A percentile compares a stretch with the other conserved stretches of the same genome.
Conservation (phyloP, 2,329 filamentous ascomycete genomes). For the Trichoderma koningiopsis region DNA sequence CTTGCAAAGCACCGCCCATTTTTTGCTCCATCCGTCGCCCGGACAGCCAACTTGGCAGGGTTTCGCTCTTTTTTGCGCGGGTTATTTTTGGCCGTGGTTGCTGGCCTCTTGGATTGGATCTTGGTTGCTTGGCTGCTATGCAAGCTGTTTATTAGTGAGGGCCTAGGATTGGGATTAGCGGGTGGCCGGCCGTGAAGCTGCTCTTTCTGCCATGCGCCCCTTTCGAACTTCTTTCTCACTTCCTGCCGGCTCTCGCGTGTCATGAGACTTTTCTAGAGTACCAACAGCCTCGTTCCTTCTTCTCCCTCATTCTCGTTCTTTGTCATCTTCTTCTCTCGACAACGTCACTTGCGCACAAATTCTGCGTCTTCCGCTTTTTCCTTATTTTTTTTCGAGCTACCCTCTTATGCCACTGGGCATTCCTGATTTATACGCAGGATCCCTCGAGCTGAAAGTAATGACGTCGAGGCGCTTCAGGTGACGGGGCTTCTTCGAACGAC, state of each 20-base stretch:
- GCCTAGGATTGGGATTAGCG: neutral
- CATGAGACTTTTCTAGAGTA: conserved; percentile 10
- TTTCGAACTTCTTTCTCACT: conserved; percentile 19
- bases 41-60: conserved; percentile 23
- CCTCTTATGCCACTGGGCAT: neutral
- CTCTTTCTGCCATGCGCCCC: conserved; percentile 18
- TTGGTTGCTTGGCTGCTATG: neutral
- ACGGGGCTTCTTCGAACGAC: conserved; percentile 6
- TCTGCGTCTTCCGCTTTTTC: neutral
- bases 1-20: neutral
- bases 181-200: conserved; percentile 6
- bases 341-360: neutral
- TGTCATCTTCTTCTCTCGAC: neutral
- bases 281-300: conserved; percentile 12
- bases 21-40: conserved; percentile 24
- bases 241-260: conserved; percentile 3
- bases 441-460: conserved; percentile 1
- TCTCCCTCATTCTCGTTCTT: neutral
- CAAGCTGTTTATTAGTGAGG: neutral
- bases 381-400: neutral
- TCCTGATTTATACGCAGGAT: neutral
- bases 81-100: conserved; percentile 1
- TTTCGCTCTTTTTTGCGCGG: neutral
- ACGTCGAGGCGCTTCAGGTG: conserved; percentile 18
- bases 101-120: neutral